Conservation (phyloP, 352 stramenopile species). For the Lagenidium sp. region DNA sequence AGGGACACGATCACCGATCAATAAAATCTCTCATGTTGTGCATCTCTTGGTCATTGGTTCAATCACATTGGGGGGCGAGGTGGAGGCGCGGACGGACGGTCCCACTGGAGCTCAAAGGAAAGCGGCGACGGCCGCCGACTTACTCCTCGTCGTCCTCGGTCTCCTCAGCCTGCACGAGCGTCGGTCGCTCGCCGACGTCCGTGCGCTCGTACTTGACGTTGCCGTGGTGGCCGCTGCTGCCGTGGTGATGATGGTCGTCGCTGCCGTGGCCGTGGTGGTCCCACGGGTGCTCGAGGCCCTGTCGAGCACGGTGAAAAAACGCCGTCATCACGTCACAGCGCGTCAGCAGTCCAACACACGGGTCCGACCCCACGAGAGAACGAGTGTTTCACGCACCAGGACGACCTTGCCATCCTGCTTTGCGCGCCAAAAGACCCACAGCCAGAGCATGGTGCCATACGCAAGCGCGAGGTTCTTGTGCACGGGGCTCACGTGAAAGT, state of each 20-base stretch:
- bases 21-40: background rate
- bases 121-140: too few relatives aligned
- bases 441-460: conserved; percentile 87
- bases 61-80: too few relatives aligned
- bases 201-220: conserved; percentile 54
- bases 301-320: background rate
- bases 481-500: conserved; percentile 83
- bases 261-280: conserved; percentile 50
- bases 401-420: conserved; percentile 81
- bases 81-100: too few relatives aligned
- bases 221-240: conserved; percentile 20
- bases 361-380: background rate
- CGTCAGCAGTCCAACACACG: too few relatives aligned
- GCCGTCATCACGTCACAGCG: too few relatives aligned
- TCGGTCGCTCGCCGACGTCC: conserved; percentile 53
- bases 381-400: conserved; percentile 37
- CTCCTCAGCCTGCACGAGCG: conserved; percentile 40
- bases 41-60: background rate
- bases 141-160: conserved; percentile 34
- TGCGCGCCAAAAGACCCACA: conserved; percentile 87
- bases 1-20: background rate
- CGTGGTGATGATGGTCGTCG: conserved; percentile 26
- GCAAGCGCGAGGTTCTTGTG: conserved; percentile 83
- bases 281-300: conserved; percentile 84
- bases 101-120: too few relatives aligned